phyloP scores from a whole-genome alignment of 352 stramenopile genomes.

The Globisporangium radiosum region DNA sequence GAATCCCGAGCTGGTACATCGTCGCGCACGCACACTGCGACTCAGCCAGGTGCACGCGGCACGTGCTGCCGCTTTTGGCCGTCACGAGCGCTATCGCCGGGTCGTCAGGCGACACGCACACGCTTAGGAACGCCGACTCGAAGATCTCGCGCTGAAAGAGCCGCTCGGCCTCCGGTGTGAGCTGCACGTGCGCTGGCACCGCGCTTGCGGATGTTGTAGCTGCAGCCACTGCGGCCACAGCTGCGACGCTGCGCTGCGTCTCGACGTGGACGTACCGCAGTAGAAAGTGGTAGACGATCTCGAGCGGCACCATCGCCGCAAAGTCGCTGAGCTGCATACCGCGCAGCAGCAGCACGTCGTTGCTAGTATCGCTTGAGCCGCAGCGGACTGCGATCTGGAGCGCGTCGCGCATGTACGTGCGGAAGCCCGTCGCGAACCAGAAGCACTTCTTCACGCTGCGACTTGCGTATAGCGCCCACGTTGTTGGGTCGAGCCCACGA shows the following conservation, averaged over 20 bases:
- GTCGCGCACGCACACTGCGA: conserved; percentile 59
- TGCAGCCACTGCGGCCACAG: neutral
- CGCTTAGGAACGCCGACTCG: conserved; percentile 47
- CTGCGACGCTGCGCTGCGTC: conserved; percentile 1
- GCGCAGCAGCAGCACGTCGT: conserved; percentile 6
- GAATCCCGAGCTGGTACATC: conserved; percentile 69
- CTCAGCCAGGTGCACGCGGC: conserved; percentile 50
- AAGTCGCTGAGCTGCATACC: conserved; percentile 13
- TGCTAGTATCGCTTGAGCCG: neutral
- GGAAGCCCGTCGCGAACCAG: conserved; percentile 30
- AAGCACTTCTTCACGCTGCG: conserved; percentile 55
- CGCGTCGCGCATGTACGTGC: conserved; percentile 37
- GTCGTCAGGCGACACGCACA: conserved; percentile 51
- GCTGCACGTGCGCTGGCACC: conserved; percentile 14
- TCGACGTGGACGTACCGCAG: conserved; percentile 43
- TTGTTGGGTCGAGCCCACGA: conserved; percentile 47
- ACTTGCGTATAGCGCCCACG: conserved; percentile 64
- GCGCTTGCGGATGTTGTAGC: neutral
- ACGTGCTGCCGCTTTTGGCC: conserved; percentile 45
- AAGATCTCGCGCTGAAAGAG: conserved; percentile 59
- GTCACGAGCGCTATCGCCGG: conserved; percentile 56
- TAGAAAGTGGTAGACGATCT: conserved; percentile 72
- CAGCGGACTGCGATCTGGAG: conserved; percentile 33
- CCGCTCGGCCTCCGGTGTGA: conserved; percentile 59
- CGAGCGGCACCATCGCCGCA: conserved; percentile 38